Evolutionary conservation across 2,329 filamentous ascomycete genomes (phyloP).

Genomic region (Exophiala calicioides): DNA sequence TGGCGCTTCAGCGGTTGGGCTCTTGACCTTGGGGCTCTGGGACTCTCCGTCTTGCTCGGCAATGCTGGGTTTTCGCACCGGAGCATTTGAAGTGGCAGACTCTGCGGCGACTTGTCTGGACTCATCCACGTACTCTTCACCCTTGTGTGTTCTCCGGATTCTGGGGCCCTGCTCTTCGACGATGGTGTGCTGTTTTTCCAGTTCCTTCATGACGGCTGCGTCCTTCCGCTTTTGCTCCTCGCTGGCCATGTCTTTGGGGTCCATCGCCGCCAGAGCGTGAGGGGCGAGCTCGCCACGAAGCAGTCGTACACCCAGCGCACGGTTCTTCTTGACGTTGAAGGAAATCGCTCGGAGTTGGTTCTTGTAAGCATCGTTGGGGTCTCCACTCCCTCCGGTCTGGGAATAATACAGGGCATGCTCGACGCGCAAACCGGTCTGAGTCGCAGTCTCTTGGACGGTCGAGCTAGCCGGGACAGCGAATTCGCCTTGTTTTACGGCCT

Average conservation of each 20-base stretch:
- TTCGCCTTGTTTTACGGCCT: constrained; percentile 65
- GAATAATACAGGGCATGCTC: constrained; percentile 67
- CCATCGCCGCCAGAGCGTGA: constrained; percentile 81
- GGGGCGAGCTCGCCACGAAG: constrained; percentile 72
- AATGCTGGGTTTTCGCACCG: constrained; percentile 38
- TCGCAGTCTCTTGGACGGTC: constrained; percentile 64
- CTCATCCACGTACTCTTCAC: constrained; percentile 83
- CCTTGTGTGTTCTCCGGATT: constrained; percentile 89
- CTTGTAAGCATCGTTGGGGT: constrained; percentile 58
- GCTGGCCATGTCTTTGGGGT: constrained; percentile 84
- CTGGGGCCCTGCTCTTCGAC: constrained; percentile 71
- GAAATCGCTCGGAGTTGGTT: constrained; percentile 72
- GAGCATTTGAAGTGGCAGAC: constrained; percentile 50
- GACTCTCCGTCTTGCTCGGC: constrained; percentile 39
- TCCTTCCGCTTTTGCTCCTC: constrained; percentile 75
- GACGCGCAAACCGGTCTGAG: constrained; percentile 73
- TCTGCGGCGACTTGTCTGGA: constrained; percentile 58
- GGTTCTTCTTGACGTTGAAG: constrained; percentile 88
- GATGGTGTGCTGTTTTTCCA: constrained; percentile 70
- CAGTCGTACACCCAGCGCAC: constrained; percentile 72
- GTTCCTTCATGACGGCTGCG: constrained; percentile 56
- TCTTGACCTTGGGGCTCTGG: constrained; percentile 31
- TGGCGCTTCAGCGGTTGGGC: constrained; percentile 13
- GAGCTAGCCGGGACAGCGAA: constrained; percentile 65
- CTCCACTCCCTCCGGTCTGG: constrained; percentile 52